These are phyloP conservation scores for Hortaea sp. DNA, from an alignment of 2,329 filamentous ascomycete genomes.

Conservation along the genomic window DNA sequence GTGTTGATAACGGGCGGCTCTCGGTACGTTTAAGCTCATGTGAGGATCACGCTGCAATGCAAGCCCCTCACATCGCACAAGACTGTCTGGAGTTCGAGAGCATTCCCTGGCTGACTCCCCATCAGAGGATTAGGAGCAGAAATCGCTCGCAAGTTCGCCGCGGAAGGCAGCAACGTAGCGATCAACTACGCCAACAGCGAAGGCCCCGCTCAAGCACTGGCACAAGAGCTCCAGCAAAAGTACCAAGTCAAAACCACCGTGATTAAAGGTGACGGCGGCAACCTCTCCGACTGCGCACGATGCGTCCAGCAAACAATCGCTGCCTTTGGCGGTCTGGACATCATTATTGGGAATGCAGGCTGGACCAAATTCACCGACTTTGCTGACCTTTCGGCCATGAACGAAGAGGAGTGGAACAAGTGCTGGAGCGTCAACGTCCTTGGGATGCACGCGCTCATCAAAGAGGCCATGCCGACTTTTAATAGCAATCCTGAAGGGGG, in stretches of 20 bases:
- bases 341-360: slow-evolving; percentile 66
- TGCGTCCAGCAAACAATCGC: slow-evolving; percentile 51
- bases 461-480: slow-evolving; percentile 45
- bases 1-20: slow-evolving; percentile 56
- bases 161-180: slow-evolving; percentile 56
- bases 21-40: slow-evolving; percentile 34
- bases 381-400: slow-evolving; percentile 47
- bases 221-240: slow-evolving; percentile 43
- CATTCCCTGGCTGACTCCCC: background rate
- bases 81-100: background rate
- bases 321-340: slow-evolving; percentile 60
- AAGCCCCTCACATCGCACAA: background rate
- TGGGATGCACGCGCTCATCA: slow-evolving; percentile 11
- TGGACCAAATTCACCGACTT: slow-evolving; percentile 51
- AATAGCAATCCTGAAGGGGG: slow-evolving; percentile 53
- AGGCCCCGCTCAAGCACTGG: slow-evolving; percentile 49
- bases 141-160: slow-evolving; percentile 56
- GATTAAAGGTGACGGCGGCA: slow-evolving; percentile 57
- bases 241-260: slow-evolving; percentile 44
- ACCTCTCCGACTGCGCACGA: slow-evolving; percentile 46
- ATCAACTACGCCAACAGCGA: slow-evolving; percentile 62
- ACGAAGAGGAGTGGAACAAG: slow-evolving; percentile 55
- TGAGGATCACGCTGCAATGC: background rate
- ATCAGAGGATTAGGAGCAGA: slow-evolving; percentile 62
- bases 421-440: slow-evolving; percentile 32